Evolutionary conservation across 108 stramenopile species (phyloP), one percentile per base, ranked within the genome.

Genomic region (Schizochytrium sp.): DNA sequence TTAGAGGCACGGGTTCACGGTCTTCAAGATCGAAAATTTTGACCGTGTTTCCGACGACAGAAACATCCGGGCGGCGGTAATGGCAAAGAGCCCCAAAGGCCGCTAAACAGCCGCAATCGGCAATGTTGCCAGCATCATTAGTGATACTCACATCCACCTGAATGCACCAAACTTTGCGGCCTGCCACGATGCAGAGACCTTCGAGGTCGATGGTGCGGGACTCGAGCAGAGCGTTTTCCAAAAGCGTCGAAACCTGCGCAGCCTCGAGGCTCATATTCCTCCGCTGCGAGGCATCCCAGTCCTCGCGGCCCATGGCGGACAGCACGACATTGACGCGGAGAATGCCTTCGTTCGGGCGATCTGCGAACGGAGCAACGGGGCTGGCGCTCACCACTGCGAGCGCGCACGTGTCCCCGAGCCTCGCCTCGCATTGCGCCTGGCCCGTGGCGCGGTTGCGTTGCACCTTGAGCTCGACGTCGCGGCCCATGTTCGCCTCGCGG

Each of bases 31-130:
- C 83, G 72, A 93, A 90, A 6, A 93, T 89, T 8, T 60, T 72
- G 58, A 92, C 91, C 14, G 43, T 16, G 19, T 41, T 90, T 51
- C 60, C 92, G 19, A 51, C 44, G 29, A 91, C 89, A 5, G 51
- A 21, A 10, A 88, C 72, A 5, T 90, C 91, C 8, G 89, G 87
- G 23, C 44, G 60, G 21, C 91, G 91, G 53, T 92, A 93, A 72
- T 92, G 92, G 4, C 69, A 87, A 25, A 94, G 92, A 10, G 93
- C 93, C 12, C 92, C 93, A 89, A 94, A 76, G 51, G 93, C 91
- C 23, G 93, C 93, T 41, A 94, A 34, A 5, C 59, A 34, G 57
- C 88, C 88, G n/a, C 91, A 93, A n/a, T 94, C 93, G 10, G 89
- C 88, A n/a, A 93, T 58, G 71, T 92, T 92, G 34, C 93, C 93